A percentile compares a stretch with the other conserved stretches of the same genome.
Evolutionary conservation across 345 rosid species (phyloP).

Genomic region (Ceriops decandra): DNA sequence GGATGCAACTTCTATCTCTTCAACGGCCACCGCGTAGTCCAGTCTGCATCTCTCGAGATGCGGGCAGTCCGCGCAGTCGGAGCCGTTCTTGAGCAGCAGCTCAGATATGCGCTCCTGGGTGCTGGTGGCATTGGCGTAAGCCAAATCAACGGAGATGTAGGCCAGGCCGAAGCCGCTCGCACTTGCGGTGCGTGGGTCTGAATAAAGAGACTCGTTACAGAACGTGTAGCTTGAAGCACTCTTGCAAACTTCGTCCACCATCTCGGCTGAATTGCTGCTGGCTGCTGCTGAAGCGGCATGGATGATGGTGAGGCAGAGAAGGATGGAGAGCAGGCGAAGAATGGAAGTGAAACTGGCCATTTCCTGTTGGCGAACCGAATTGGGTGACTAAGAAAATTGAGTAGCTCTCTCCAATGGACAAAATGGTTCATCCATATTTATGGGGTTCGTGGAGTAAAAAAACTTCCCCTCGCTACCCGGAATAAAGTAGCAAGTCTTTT

Average conservation of each 20-base stretch:
- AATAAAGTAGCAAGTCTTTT: too few relatives aligned
- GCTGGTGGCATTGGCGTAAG: slow-evolving; percentile 16
- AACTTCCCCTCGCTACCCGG: too few relatives aligned
- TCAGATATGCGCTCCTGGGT: neutral
- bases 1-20: slow-evolving; percentile 8
- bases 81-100: slow-evolving; percentile 11
- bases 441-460: too few relatives aligned
- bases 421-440: too few relatives aligned
- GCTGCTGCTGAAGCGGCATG: neutral
- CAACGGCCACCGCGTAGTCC: slow-evolving; percentile 6
- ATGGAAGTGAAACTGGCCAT: neutral
- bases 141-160: slow-evolving; percentile 17
- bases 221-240: slow-evolving; percentile 20
- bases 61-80: neutral
- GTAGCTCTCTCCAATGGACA: too few relatives aligned
- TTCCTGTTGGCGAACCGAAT: too few relatives aligned
- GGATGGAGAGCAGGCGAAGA: neutral
- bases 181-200: slow-evolving; percentile 13
- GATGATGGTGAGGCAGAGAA: neutral
- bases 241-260: slow-evolving; percentile 25
- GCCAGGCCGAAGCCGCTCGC: slow-evolving; percentile 17
- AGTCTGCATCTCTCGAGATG: slow-evolving; percentile 19
- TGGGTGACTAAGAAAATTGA: too few relatives aligned
- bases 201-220: slow-evolving; percentile 17
- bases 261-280: neutral